phyloP scores from a whole-genome alignment of 78 protist species.

The Pelomyxa schiedti region DNA sequence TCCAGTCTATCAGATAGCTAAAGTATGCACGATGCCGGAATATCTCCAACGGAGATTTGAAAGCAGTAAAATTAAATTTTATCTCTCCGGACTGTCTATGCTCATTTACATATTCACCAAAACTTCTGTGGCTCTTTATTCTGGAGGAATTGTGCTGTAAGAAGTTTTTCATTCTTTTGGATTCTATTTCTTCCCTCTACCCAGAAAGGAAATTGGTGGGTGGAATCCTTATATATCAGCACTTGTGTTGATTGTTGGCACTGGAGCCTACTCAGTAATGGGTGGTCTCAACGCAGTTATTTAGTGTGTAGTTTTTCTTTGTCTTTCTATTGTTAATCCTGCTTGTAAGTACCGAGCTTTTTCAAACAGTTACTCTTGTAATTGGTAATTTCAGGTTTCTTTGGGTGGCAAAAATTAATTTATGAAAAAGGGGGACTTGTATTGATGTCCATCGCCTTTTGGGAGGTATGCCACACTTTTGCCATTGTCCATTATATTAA shows the following conservation, averaged over 20 bases:
- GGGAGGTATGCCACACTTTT: too few relatives aligned
- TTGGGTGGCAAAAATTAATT: too few relatives aligned
- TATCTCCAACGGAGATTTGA: neutral
- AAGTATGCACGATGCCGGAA: neutral
- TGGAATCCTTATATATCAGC: neutral
- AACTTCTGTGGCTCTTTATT: neutral
- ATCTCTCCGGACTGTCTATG: neutral
- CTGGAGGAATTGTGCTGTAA: neutral
- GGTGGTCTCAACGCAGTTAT: slow-evolving; percentile 4
- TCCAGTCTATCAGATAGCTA: neutral
- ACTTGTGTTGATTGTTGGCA: neutral
- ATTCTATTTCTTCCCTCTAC: neutral
- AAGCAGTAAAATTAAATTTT: neutral
- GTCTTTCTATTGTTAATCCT: neutral
- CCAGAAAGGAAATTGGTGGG: neutral
- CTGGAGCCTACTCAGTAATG: slow-evolving; percentile 1
- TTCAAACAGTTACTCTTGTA: neutral
- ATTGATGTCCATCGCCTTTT: too few relatives aligned
- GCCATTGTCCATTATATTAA: too few relatives aligned
- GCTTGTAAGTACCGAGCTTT: neutral
- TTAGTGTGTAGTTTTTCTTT: neutral
- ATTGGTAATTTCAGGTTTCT: too few relatives aligned
- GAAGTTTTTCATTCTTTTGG: neutral
- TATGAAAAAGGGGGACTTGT: too few relatives aligned
- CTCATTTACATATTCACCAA: neutral